Base-by-base conservation (phyloP, 2,329 filamentous ascomycete genomes). In the Lasiodiplodia hormozganensis region DNA sequence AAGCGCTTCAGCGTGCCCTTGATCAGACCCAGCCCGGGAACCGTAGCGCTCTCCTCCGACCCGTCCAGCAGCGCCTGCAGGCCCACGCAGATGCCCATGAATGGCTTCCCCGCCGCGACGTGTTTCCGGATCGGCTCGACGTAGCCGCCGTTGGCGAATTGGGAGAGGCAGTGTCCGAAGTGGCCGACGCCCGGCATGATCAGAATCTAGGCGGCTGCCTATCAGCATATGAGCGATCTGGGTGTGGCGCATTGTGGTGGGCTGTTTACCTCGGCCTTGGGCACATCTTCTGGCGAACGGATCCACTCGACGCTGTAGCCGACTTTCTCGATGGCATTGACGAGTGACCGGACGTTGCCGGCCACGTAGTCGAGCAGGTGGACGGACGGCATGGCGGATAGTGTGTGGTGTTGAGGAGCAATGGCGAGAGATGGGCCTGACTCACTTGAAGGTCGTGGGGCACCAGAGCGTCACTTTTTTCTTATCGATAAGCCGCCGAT, bases 51-150 rank as follows among this genome's bases (percentile, higher is more conserved):
- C 79, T 99, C 96, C 51, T 89, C 88, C 0, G 96, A 98, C 10
- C 92, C 91, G 72, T 92, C 86, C 76, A 97, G 98, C 0, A 99
- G 84, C 0, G 92, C 93, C 81, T 99, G 96, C 16, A 98, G 80
- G 2, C 96, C 96, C 66, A 99, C 96, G 77, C 96, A 99, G 76
- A 99, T 97, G 62, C 92, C 94, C 90, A 99, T 96, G 78, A 99
- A 98, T 16, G 95, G 94, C 81, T 98, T 98, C n/a, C 94, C 94
- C 16, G 91, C 87, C 65, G 89, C 85, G 75, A 99, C 94, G 82
- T 98, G 94, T 72, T 89, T 85, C 73, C 86, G 88, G 72, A 99
- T 90, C 11, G 94, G 92, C 69, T 93, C 91, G 67, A 95, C 84
- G 81, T 94, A 99, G 71, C 92, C 93, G 47, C 93, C 93, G 52